Conservation (phyloP, 1,139 yeast species). For the Pichia sp. region DNA sequence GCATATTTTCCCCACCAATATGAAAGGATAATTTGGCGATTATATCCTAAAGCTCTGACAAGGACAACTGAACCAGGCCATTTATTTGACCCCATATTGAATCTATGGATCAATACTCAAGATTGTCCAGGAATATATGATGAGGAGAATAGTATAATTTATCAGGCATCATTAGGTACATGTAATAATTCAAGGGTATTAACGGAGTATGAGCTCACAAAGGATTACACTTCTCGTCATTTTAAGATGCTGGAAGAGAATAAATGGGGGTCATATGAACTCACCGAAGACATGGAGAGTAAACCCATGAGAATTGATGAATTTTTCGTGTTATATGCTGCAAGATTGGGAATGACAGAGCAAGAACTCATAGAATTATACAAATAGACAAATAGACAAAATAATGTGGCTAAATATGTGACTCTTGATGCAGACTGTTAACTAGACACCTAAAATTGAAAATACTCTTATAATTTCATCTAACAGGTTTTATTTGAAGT, state of each 20-base stretch:
- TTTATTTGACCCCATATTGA: slow-evolving; percentile 13
- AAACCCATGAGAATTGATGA: slow-evolving; percentile 22
- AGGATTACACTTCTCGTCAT: slow-evolving; percentile 19
- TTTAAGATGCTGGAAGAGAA: slow-evolving; percentile 10
- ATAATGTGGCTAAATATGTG: too few species aligned
- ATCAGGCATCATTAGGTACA: slow-evolving; percentile 2
- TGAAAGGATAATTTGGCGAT: slow-evolving; percentile 33
- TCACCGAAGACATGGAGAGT: slow-evolving; percentile 16
- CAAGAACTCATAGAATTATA: slow-evolving; percentile 1
- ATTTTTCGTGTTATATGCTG: slow-evolving; percentile 17
- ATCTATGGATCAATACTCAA: slow-evolving; percentile 19
- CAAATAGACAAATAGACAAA: too few species aligned
- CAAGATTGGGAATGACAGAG: slow-evolving; percentile 12
- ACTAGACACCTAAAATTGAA: too few species aligned
- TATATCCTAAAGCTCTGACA: slow-evolving; percentile 29
- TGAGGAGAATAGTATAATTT: not conserved
- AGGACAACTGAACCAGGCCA: slow-evolving; percentile 16
- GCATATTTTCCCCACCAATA: slow-evolving; percentile 39
- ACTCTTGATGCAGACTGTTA: too few species aligned
- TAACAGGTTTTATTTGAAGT: too few species aligned
- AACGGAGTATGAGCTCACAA: slow-evolving; percentile 18
- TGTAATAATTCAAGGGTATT: slow-evolving; percentile 15
- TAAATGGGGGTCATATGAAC: slow-evolving; percentile 7
- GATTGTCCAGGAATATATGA: slow-evolving; percentile 13
- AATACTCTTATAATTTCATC: too few species aligned